These are phyloP conservation scores for Suhomyces pyralidae DNA, from an alignment of 805 yeast species.

Conservation along the genomic window DNA sequence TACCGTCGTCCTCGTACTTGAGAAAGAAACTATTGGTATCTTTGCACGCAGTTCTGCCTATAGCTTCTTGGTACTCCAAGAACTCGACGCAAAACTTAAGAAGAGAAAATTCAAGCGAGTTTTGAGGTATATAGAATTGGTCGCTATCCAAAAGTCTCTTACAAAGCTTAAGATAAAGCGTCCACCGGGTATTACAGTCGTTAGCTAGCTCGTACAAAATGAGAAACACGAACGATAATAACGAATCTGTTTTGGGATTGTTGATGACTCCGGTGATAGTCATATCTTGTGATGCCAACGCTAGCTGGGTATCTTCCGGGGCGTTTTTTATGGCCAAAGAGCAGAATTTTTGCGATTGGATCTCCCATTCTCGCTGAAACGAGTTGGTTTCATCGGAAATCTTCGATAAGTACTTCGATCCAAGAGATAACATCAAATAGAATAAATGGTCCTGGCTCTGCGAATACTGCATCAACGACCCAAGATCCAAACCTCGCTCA, in stretches of 20 bases:
- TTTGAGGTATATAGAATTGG: constrained; percentile 16
- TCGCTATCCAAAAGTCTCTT: constrained; percentile 15
- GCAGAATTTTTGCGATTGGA: constrained; percentile 15
- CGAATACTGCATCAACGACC: constrained; percentile 22
- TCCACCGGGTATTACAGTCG: constrained; percentile 23
- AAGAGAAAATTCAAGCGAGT: constrained; percentile 17
- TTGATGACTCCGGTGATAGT: background rate
- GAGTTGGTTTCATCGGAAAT: constrained; percentile 1
- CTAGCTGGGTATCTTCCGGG: background rate
- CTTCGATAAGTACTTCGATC: constrained; percentile 23
- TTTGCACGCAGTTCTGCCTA: constrained; percentile 30
- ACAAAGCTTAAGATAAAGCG: constrained; percentile 16
- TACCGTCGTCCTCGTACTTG: constrained; percentile 12
- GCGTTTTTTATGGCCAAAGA: constrained; percentile 12
- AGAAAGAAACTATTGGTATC: constrained; percentile 21
- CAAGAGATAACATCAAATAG: constrained; percentile 23
- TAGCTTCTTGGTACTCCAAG: constrained; percentile 23
- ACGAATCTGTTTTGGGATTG: constrained; percentile 13
- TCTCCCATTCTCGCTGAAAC: constrained; percentile 16
- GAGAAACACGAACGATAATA: constrained; percentile 20
- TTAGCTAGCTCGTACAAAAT: constrained; percentile 26
- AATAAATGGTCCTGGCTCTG: constrained; percentile 20
- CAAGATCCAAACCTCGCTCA: constrained; percentile 23
- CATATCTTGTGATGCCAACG: background rate
- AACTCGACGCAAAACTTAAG: constrained; percentile 23